Conservation (phyloP, 345 rosid species). For the Sonneratia caseolaris region DNA sequence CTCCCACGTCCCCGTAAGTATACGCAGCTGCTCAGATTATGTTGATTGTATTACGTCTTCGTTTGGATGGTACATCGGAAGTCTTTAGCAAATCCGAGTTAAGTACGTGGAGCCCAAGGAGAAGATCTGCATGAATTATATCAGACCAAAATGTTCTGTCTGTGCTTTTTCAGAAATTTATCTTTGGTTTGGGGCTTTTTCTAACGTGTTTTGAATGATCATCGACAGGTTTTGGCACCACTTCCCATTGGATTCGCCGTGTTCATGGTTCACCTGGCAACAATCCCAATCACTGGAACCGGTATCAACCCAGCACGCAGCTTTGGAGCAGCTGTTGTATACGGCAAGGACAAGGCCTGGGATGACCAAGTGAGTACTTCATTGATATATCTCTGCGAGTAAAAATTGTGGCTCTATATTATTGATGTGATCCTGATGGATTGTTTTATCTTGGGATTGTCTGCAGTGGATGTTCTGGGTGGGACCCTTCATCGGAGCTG, state of each 20-base stretch:
- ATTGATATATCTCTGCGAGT: too few relatives aligned
- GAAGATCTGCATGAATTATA: too few relatives aligned
- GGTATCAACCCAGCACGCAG: conserved; percentile 42
- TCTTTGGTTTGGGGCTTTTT: too few relatives aligned
- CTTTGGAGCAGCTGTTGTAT: conserved; percentile 35
- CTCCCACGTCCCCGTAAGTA: conserved; percentile 33
- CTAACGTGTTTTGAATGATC: too few relatives aligned
- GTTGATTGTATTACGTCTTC: too few relatives aligned
- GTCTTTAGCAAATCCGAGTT: too few relatives aligned
- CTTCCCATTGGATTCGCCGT: conserved; percentile 41
- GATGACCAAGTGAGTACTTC: conserved; percentile 27
- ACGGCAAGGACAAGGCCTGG: conserved; percentile 29
- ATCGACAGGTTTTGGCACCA: conserved; percentile 29
- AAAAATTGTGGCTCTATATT: too few relatives aligned
- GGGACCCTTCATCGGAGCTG: conserved; percentile 39
- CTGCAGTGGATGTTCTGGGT: conserved; percentile 46
- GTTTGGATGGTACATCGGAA: too few relatives aligned
- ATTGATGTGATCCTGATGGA: too few relatives aligned
- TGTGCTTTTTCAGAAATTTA: too few relatives aligned
- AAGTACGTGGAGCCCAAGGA: too few relatives aligned
- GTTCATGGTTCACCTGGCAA: conserved; percentile 40
- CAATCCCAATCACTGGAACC: conserved; percentile 37
- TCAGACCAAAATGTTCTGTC: too few relatives aligned
- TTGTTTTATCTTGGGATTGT: neutral
- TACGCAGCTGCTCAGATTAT: neutral